phyloP scores from a whole-genome alignment of 2,329 filamentous ascomycete genomes.

The Ophiostoma perfectum region DNA sequence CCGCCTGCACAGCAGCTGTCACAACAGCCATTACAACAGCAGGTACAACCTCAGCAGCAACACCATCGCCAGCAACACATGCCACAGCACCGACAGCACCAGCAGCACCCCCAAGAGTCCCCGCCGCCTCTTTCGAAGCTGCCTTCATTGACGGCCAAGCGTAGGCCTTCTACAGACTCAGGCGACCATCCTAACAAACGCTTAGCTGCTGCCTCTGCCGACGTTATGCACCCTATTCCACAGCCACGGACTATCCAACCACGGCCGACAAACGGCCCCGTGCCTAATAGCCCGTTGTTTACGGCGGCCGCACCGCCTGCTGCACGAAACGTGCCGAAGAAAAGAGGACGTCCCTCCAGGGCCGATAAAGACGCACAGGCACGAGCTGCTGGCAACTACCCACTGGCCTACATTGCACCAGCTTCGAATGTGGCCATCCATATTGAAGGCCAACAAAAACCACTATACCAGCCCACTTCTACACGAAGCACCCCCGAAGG shows the following conservation, averaged over 20 bases:
- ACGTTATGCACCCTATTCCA: conserved; percentile 16
- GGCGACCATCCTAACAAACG: conserved; percentile 33
- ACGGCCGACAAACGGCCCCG: conserved; percentile 23
- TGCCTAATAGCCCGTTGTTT: not conserved
- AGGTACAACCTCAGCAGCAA: not conserved
- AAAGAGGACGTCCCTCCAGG: conserved; percentile 35
- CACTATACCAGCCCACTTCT: not conserved
- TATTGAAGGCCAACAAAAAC: not conserved
- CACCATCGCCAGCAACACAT: not conserved
- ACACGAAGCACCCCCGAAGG: not conserved
- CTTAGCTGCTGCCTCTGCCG: conserved; percentile 29
- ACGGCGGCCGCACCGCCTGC: conserved; percentile 20
- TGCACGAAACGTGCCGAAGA: conserved; percentile 17
- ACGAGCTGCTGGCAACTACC: conserved; percentile 25
- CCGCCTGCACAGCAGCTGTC: conserved; percentile 1
- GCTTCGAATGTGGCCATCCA: conserved; percentile 12
- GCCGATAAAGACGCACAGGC: conserved; percentile 32
- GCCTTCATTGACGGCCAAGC: conserved; percentile 27
- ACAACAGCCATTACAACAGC: not conserved
- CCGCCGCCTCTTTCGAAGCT: not conserved
- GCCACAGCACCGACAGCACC: conserved; percentile 25
- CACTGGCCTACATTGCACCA: conserved; percentile 19
- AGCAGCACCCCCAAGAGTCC: conserved; percentile 28
- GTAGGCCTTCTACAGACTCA: conserved; percentile 32
- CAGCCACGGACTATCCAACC: conserved; percentile 31